Percentiles rank a stretch among this genome's conserved stretches.
Evolutionary conservation across 2,329 filamentous ascomycete species (phyloP).

Genomic region (Aspergillus hiratsukae): DNA sequence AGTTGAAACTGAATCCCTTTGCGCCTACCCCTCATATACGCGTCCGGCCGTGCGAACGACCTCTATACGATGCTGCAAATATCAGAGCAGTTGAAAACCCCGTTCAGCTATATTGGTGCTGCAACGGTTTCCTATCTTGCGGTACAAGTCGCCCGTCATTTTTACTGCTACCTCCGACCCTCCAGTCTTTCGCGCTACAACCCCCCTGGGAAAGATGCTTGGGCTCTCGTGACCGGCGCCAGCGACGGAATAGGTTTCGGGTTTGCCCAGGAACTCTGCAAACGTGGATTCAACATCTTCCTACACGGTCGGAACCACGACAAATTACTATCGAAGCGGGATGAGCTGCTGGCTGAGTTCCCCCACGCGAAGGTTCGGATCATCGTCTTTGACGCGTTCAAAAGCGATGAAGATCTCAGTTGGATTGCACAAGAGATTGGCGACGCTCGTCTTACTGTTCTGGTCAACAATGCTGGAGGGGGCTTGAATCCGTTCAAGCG

Average conservation of each 20-base stretch:
- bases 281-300: conserved; percentile 52
- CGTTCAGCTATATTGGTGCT: background rate
- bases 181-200: conserved; percentile 3
- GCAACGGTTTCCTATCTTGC: background rate
- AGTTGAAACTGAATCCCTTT: background rate
- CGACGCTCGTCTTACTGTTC: conserved; percentile 46
- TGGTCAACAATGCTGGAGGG: conserved; percentile 57
- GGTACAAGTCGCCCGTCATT: background rate
- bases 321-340: conserved; percentile 45
- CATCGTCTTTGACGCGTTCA: conserved; percentile 44
- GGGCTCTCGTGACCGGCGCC: conserved; percentile 52
- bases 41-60: background rate
- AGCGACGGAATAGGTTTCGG: conserved; percentile 53
- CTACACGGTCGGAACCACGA: conserved; percentile 52
- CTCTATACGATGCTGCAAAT: background rate
- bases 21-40: background rate
- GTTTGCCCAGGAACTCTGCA: conserved; percentile 50
- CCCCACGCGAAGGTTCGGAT: conserved; percentile 38
- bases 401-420: conserved; percentile 18
- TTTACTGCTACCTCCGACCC: conserved; percentile 1
- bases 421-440: conserved; percentile 26
- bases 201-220: conserved; percentile 22
- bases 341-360: conserved; percentile 36
- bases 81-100: background rate
- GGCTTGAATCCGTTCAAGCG: conserved; percentile 29